A percentile compares a stretch with the other conserved stretches of the same genome.
These are phyloP conservation scores for Aspergillus funiculosus DNA, from an alignment of 495 filamentous ascomycete genomes.

Conservation along the genomic window DNA sequence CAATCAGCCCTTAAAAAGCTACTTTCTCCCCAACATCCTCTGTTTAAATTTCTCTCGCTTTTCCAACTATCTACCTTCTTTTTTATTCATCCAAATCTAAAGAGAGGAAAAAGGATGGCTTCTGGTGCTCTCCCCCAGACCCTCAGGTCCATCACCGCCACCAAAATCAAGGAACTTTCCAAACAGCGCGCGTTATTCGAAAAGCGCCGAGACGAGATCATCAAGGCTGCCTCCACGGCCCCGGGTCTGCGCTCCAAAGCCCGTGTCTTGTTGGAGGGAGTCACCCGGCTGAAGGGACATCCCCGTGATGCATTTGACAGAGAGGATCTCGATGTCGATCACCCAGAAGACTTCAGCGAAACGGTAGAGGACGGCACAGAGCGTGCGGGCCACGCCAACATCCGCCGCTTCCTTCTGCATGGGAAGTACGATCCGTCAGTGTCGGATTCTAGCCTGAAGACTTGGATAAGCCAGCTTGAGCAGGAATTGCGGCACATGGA, in stretches of 20 bases:
- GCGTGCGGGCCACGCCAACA: conserved; percentile 30
- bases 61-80: too few relatives aligned
- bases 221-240: conserved; percentile 23
- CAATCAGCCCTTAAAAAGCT: too few relatives aligned
- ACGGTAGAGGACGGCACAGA: conserved; percentile 15
- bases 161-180: conserved; percentile 57
- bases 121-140: conserved; percentile 51
- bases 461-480: conserved; percentile 47
- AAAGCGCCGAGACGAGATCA: conserved; percentile 29
- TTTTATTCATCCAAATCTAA: neutral
- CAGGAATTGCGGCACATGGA: conserved; percentile 47
- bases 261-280: conserved; percentile 33
- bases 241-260: conserved; percentile 27
- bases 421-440: conserved; percentile 52
- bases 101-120: conserved; percentile 30
- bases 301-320: conserved; percentile 35
- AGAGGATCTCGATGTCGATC: conserved; percentile 30
- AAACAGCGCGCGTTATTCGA: conserved; percentile 54
- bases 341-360: conserved; percentile 7
- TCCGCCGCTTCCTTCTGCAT: conserved; percentile 51
- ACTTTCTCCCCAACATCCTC: too few relatives aligned
- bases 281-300: conserved; percentile 35
- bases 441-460: conserved; percentile 36
- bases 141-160: conserved; percentile 58
- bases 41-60: too few relatives aligned